These are phyloP conservation scores for Rehmannia glutinosa DNA, from an alignment of 257 asterid species.

Conservation along the genomic window DNA sequence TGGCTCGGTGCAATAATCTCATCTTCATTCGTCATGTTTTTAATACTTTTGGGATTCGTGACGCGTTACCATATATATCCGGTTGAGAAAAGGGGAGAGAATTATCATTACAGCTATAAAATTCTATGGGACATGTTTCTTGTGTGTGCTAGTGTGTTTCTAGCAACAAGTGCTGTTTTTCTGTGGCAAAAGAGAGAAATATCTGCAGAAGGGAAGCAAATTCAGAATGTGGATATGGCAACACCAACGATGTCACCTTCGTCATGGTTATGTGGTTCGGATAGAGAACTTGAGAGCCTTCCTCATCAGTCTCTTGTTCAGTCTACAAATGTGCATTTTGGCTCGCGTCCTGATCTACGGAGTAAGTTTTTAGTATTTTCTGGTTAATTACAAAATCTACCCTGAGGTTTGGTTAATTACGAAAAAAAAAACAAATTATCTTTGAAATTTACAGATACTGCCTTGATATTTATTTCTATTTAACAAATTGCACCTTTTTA, in stretches of 20 bases:
- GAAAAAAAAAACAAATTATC: too few species aligned
- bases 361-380: constrained; percentile 26
- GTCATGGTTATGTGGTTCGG: constrained; percentile 35
- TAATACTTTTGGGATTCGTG: constrained; percentile 42
- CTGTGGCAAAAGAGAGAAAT: constrained; percentile 38
- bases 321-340: constrained; percentile 52
- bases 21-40: constrained; percentile 49
- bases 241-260: constrained; percentile 36
- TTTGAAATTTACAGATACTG: too few species aligned
- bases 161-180: constrained; percentile 43
- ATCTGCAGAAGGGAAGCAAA: constrained; percentile 26
- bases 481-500: too few species aligned
- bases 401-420: too few species aligned
- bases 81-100: constrained; percentile 35
- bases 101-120: constrained; percentile 49
- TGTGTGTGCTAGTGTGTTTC: constrained; percentile 36
- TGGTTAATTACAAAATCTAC: too few species aligned
- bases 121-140: constrained; percentile 49
- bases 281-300: constrained; percentile 55
- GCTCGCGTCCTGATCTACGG: constrained; percentile 55
- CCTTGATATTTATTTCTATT: too few species aligned
- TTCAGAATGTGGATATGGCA: constrained; percentile 35
- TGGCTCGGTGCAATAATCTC: constrained; percentile 61
- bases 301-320: constrained; percentile 54
- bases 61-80: constrained; percentile 54